These are phyloP conservation scores for Plectosphaerella sp. DNA, from an alignment of 2,329 filamentous ascomycete genomes.

Conservation along the genomic window DNA sequence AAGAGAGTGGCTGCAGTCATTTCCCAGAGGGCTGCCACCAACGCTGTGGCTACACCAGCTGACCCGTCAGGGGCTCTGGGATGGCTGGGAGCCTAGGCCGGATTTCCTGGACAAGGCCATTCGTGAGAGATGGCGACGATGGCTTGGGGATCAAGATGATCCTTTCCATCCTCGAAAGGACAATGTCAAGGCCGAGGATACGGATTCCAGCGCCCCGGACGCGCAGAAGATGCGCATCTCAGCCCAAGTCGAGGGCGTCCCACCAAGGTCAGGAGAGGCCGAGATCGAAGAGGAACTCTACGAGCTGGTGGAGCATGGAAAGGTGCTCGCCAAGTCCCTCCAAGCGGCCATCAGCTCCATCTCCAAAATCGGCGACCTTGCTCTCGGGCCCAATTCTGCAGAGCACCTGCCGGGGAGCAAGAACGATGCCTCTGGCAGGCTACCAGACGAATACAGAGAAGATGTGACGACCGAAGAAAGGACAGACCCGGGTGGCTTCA, in stretches of 20 bases:
- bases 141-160: slow-evolving; percentile 9
- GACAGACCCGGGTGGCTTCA: slow-evolving; percentile 10
- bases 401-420: no score
- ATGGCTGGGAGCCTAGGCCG: slow-evolving; percentile 11
- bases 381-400: no score
- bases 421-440: not conserved
- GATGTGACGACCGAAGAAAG: slow-evolving; percentile 8
- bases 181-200: no score
- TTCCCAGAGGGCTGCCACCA: slow-evolving; percentile 33
- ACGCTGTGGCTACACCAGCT: slow-evolving; percentile 32
- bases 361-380: no score
- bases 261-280: not conserved
- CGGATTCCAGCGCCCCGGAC: no score
- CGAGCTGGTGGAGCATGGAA: not conserved
- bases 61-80: slow-evolving; percentile 12
- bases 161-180: slow-evolving; percentile 1
- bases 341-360: not conserved
- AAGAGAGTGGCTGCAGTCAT: slow-evolving; percentile 31
- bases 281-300: not conserved
- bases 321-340: not conserved
- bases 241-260: no score
- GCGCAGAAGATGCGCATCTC: no score
- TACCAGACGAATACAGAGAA: slow-evolving; percentile 9
- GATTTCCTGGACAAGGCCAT: slow-evolving; percentile 7
- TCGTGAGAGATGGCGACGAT: slow-evolving; percentile 11